A percentile compares a stretch with the other conserved stretches of the same genome.
Evolutionary conservation across 352 stramenopile species (phyloP).

Genomic region (Pythium brachiatum): DNA sequence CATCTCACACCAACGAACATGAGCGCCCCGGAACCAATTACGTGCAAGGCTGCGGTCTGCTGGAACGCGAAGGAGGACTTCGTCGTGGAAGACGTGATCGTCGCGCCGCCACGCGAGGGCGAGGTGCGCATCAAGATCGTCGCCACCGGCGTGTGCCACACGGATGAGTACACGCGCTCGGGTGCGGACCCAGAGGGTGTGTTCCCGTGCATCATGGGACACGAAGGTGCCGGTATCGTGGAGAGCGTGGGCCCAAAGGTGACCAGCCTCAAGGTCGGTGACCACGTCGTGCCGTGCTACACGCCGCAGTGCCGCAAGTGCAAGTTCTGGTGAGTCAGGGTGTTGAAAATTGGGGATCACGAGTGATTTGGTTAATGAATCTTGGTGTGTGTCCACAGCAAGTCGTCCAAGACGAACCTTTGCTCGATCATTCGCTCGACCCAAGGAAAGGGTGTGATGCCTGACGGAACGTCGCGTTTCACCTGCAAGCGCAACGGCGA

Average conservation of each 20-base stretch:
- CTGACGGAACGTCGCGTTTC: constrained; percentile 79
- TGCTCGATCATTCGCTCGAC: constrained; percentile 82
- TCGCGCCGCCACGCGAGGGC: constrained; percentile 55
- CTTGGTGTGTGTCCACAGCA: constrained; percentile 32
- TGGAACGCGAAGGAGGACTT: constrained; percentile 85
- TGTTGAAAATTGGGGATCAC: background rate
- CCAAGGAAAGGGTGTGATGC: constrained; percentile 78
- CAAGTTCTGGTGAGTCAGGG: constrained; percentile 73
- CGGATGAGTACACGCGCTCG: constrained; percentile 85
- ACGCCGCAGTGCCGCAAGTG: constrained; percentile 89
- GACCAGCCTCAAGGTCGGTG: constrained; percentile 76
- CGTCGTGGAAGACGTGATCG: constrained; percentile 79
- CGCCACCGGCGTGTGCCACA: constrained; percentile 85
- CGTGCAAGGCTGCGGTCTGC: constrained; percentile 88
- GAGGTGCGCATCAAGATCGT: constrained; percentile 86
- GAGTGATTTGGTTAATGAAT: background rate
- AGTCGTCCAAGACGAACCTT: constrained; percentile 84
- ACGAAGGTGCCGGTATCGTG: constrained; percentile 82
- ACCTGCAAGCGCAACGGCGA: constrained; percentile 86
- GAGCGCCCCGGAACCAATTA: constrained; percentile 69
- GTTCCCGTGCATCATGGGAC: constrained; percentile 88
- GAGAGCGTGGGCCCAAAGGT: constrained; percentile 80
- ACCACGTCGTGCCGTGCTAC: constrained; percentile 96
- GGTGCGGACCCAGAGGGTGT: constrained; percentile 73
- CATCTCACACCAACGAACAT: constrained; percentile 26